Base-by-base conservation (phyloP, 140 eudicot genomes). In the Senecio squalidus region DNA sequence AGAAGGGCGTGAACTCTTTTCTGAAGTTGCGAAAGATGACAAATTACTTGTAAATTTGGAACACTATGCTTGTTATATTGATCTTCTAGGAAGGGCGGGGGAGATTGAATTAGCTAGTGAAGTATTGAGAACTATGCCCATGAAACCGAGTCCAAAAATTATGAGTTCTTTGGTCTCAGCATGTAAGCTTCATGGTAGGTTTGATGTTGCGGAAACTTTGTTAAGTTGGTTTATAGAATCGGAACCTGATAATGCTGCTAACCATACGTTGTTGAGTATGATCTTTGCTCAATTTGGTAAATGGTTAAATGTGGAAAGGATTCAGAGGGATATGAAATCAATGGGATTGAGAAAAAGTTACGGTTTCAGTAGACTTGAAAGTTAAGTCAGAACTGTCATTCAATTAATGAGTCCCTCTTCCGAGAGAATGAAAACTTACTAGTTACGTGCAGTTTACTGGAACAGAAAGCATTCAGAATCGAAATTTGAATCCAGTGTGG, bases 61-160 rank as follows among this genome's bases (percentile, higher is more conserved):
- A 61, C 89, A 72, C 30, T 88, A 84, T 66, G 84, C 84, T 57
- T 88, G 96, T 60, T 75, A 58, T 54, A 68, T 88, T 34, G 89
- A 88, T 70, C 94, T 88, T 58, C 84, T 88, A 25, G 94, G 89
- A 24, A 64, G 80, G 56, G 82, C 94, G 3, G 96, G 96, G 49
- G 65, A 64, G 74, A 25, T 88, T 9, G 86, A 88, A 52, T 77
- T 62, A 28, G 96, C 86, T 22, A 51, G 68, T 78, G 84, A 68
- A n/a, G 69, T 87, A n/a, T 44, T 83, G 33, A 64, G 72, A 28
- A 58, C 45, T 28, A 87, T 87, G 94, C 82, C 78, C 0, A 73
- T 78, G 70, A 57, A 76, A 58, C 81, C 89, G 3, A 76, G 76
- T 62, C 55, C 65, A 0, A 76, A 68, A 22, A 74, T 84, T 28